Base-by-base conservation (phyloP, 805 yeast genomes). In the Yarrowia sp. region DNA sequence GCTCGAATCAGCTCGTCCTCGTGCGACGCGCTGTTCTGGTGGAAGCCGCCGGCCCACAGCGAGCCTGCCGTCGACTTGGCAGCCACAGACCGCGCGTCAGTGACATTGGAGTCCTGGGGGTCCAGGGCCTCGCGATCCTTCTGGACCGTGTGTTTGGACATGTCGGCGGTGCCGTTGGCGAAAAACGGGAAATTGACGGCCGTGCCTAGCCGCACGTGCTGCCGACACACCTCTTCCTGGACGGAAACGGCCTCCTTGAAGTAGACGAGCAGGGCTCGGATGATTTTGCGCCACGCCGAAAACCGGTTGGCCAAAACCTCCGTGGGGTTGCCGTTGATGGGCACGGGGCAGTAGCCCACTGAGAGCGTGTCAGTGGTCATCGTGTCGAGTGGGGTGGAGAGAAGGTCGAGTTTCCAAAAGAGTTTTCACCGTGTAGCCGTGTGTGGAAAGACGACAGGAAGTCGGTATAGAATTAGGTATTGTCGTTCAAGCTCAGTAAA, bases 151-250 rank as follows among this genome's bases (percentile, higher is more conserved):
- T 48, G 46, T 26, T 48, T 63, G 55, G 56, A 48, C 67, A 63
- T 48, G 43, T 77, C 79, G 36, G 76, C 70, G 32, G 75, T 75
- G 35, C 78, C 79, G 36, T 73, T 72, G 61, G 72, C 74, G 66
- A 85, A 77, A 75, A 85, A 81, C 19, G 86, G 85, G 73, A 85
- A 81, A 58, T 81, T 80, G 19, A 90, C 88, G 10, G 97, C 92
- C 76, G 91, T 93, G 70, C 91, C 90, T 55, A 92, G 82, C 64
- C 97, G 81, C 64, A 88, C 79, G 72, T 91, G 95, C 74, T 91
- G 97, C 70, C 97, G 86, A 43, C 90, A 87, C 16, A 91, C 85
- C 75, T 93, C 97, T 77, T 93, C 97, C 76, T 92, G 95, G 69
- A 91, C 93, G 14, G 90, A 84, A 10, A 91, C 92, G 48, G 87